A percentile compares a stretch with the other conserved stretches of the same genome.
Evolutionary conservation across 2,329 filamentous ascomycete species (phyloP).

Genomic region (Bipolaris oryzae): DNA sequence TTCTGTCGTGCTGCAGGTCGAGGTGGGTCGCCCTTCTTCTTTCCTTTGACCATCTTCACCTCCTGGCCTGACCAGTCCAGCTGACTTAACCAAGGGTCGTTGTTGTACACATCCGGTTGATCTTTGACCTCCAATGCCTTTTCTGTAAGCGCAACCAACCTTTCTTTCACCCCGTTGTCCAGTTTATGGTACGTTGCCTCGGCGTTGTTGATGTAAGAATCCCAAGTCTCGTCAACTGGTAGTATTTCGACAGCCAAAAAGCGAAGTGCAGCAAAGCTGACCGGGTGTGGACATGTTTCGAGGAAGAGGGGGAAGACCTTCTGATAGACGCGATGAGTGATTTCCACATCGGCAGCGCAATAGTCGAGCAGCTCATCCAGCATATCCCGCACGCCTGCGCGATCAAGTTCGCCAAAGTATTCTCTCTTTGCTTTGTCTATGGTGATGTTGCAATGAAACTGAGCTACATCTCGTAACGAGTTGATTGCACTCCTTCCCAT

Average conservation of each 20-base stretch:
- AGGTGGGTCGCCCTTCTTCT: constrained; percentile 81
- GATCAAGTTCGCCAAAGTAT: constrained; percentile 82
- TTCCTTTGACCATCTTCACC: constrained; percentile 87
- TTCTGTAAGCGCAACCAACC: constrained; percentile 74
- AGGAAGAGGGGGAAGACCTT: constrained; percentile 91
- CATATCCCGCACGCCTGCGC: constrained; percentile 70
- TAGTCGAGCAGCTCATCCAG: constrained; percentile 88
- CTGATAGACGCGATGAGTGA: constrained; percentile 93
- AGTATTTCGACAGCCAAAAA: constrained; percentile 94
- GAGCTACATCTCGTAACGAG: constrained; percentile 91
- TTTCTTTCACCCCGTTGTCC: constrained; percentile 76
- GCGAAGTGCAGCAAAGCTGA: constrained; percentile 91
- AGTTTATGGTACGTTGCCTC: constrained; percentile 83
- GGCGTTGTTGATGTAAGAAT: constrained; percentile 79
- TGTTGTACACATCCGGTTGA: constrained; percentile 70
- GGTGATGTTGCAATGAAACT: constrained; percentile 89
- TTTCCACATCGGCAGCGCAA: constrained; percentile 89
- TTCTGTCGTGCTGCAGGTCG: constrained; percentile 84
- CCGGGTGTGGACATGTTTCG: constrained; percentile 89
- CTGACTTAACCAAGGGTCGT: constrained; percentile 90
- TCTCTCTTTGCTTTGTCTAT: constrained; percentile 90
- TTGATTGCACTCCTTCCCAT: constrained; percentile 94
- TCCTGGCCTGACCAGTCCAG: constrained; percentile 96
- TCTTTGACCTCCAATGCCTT: constrained; percentile 77
- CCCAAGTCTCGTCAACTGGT: constrained; percentile 87